These are phyloP conservation scores for Aureobasidium sp. DNA, from an alignment of 2,329 filamentous ascomycete species.

Conservation along the genomic window DNA sequence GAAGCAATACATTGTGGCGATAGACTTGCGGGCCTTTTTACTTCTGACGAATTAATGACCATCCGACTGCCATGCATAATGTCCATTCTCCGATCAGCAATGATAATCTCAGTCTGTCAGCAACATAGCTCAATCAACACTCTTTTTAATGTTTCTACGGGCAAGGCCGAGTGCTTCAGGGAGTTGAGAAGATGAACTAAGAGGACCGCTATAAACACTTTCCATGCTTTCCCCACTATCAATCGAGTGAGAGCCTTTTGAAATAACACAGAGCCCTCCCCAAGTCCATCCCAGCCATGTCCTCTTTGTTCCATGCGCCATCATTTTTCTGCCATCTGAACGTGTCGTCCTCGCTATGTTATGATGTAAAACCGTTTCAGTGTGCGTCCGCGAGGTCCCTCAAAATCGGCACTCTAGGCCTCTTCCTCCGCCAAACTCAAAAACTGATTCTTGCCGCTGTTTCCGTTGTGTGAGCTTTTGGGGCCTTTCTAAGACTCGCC, in stretches of 20 bases:
- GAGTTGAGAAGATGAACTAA: neutral
- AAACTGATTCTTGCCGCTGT: neutral
- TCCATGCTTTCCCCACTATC: conserved; percentile 6
- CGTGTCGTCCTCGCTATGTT: neutral
- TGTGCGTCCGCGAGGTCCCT: neutral
- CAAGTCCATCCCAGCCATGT: neutral
- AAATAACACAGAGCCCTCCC: neutral
- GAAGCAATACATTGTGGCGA: neutral
- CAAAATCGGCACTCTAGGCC: neutral
- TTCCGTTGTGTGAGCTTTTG: neutral
- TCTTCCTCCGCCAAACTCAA: neutral
- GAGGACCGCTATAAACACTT: conserved; percentile 7
- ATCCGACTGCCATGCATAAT: too few species aligned
- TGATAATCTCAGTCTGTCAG: too few species aligned
- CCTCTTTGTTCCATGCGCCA: conserved; percentile 1
- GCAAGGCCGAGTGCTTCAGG: neutral
- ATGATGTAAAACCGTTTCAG: neutral
- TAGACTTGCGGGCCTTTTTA: too few species aligned
- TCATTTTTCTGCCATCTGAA: neutral
- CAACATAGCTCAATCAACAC: neutral
- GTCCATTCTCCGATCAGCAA: too few species aligned
- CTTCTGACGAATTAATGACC: too few species aligned
- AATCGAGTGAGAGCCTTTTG: neutral
- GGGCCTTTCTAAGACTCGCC: conserved; percentile 4
- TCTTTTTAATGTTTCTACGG: neutral